These are phyloP conservation scores for Jasminum sambac DNA, from an alignment of 257 asterid genomes.

Conservation along the genomic window DNA sequence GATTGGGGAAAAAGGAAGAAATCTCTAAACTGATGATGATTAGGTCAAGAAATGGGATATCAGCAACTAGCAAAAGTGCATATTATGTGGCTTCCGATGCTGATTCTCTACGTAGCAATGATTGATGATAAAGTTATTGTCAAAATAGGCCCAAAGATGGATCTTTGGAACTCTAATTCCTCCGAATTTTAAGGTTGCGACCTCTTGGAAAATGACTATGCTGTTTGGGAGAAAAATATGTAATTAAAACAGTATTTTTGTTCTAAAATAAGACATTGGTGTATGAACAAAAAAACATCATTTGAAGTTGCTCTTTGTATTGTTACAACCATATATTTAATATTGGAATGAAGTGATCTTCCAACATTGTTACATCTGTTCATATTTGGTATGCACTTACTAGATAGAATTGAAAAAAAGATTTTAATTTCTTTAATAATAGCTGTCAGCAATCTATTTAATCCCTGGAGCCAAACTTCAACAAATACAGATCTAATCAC, in stretches of 20 bases:
- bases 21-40: conserved; percentile 45
- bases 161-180: conserved; percentile 67
- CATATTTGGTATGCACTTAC: too few species aligned
- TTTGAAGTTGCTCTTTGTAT: too few species aligned
- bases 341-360: too few species aligned
- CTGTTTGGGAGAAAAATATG: conserved; percentile 59
- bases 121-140: conserved; percentile 57
- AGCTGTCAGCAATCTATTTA: too few species aligned
- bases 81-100: conserved; percentile 71
- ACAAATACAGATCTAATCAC: too few species aligned
- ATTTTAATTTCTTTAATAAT: too few species aligned
- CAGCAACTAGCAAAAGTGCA: conserved; percentile 53
- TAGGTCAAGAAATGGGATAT: conserved; percentile 58
- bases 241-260: background rate
- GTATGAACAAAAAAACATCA: background rate
- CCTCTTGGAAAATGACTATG: conserved; percentile 60
- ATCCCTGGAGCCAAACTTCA: too few species aligned
- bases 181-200: conserved; percentile 41
- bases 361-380: too few species aligned
- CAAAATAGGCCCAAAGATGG: conserved; percentile 64
- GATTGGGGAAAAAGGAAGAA: conserved; percentile 68
- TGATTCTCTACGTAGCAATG: conserved; percentile 72
- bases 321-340: background rate
- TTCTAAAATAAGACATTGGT: background rate
- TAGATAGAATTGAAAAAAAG: too few species aligned